Base-by-base conservation (phyloP, 1,139 yeast genomes). In the Ogataea hybrid region DNA sequence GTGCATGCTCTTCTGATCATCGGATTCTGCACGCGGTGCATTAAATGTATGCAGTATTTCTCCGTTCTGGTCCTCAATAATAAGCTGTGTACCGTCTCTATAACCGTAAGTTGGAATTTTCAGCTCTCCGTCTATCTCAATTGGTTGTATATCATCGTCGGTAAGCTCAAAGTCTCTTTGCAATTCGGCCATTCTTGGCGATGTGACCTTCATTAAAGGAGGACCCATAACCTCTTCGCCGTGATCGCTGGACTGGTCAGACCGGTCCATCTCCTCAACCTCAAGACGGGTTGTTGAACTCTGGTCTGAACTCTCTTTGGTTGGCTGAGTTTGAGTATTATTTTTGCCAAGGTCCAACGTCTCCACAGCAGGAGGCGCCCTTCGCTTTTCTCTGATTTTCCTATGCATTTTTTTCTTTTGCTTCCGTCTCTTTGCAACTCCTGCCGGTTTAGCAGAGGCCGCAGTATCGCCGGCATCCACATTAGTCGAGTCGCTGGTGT, bases 31-130 rank as follows among this genome's bases (percentile, higher is more conserved):
- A 17, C 35, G 15, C 25, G 44, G 41, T 14, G 50, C 44, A 8
- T 41, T 39, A 17, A 59, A 51, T 3, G 58, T 56, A 15, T 44
- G 50, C 39, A 90, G 57, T 32, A 88, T 72, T 57, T 90, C 97
- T 42, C 97, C 97, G 42, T 79, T 72, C 45, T 74, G 77, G 62
- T 88, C 94, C 59, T 90, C 98, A 47, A 90, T 70, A 42, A 90
- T 75, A 33, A 89, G 62, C 32, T 73, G 68, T 32, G 69, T 57
- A 21, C 95, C 96, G 57, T 87, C 96, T 47, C 78, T 79, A 61
- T 78, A 90, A 0, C 88, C 92, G 21, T 75, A 69, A 1, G 75
- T 64, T 9, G 68, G 65, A 5, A 54, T 36, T 25, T 61, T 50
- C 14, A 57, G 20, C 12, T 53, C 55, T 11, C 64, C 65, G 40